Base-by-base conservation (phyloP, 108 stramenopile species). In the Cylindrotheca closterium region DNA sequence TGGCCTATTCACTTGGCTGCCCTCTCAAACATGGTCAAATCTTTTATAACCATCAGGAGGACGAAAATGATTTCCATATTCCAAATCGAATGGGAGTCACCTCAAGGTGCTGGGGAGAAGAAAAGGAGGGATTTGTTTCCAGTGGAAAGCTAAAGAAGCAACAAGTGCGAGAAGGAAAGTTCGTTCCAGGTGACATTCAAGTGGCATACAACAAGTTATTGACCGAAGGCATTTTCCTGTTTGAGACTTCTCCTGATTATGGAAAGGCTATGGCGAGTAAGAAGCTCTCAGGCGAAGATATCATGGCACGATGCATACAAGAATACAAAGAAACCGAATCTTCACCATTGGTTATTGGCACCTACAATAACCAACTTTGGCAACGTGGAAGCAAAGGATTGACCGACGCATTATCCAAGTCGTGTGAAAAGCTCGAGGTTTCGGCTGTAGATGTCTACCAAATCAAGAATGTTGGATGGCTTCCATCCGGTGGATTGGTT, bases 31-130 rank as follows among this genome's bases (percentile, higher is more conserved):
- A n/a, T n/a, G n/a, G n/a, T n/a, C n/a, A n/a, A n/a, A n/a, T n/a
- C n/a, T n/a, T n/a, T n/a, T n/a, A n/a, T n/a, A 7, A 42, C 37
- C 10, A 42, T 7, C 37, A 42, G 37, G 65, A 55, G 24, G 90
- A 89, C 63, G 93, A 94, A 62, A 94, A 94, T 68, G 88, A 85
- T 27, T 81, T 94, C 42, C 89, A 89, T 47, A 83, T 94, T 64
- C 86, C 88, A 1, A 91, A 94, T 85, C 84, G 93, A 15, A 78
- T 94, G 62, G 93, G 86, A 23, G 74, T 94, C 55, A 79, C 78
- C 8, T 90, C 88, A 2, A 47, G 42, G 2, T 72, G 62, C 28
- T 91, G 93, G 93, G 88, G 86, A 4, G 79, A 90, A 55, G 56
- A 34, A 18, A 75, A 27, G 25, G 60, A 59, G 45, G 87, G 89